phyloP scores from a whole-genome alignment of 2,329 filamentous ascomycete species.

The Curvularia lunata region DNA sequence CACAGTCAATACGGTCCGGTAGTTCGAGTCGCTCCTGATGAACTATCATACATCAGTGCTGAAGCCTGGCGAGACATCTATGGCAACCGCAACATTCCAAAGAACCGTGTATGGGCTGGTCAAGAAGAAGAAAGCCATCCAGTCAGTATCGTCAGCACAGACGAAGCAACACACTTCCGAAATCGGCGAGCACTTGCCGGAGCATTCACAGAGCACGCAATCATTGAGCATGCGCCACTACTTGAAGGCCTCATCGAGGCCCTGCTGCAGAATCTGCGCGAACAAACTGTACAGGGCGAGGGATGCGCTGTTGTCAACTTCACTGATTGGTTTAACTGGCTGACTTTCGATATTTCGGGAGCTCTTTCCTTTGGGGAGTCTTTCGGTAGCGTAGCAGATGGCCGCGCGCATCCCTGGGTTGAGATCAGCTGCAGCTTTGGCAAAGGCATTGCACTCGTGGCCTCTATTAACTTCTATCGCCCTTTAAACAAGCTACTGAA shows the following conservation, averaged over 20 bases:
- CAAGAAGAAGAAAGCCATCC: slow-evolving; percentile 16
- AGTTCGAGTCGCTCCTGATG: slow-evolving; percentile 56
- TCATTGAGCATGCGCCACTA: slow-evolving; percentile 50
- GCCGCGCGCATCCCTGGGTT: slow-evolving; percentile 43
- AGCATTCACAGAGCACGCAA: slow-evolving; percentile 53
- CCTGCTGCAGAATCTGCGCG: slow-evolving; percentile 33
- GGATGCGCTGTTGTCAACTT: slow-evolving; percentile 26
- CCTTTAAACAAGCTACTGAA: slow-evolving; percentile 23
- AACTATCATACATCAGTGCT: slow-evolving; percentile 54
- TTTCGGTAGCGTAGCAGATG: slow-evolving; percentile 32
- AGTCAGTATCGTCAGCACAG: slow-evolving; percentile 18
- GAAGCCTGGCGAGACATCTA: slow-evolving; percentile 55
- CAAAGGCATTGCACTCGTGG: slow-evolving; percentile 28
- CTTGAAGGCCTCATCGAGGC: slow-evolving; percentile 46
- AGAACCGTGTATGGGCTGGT: slow-evolving; percentile 21
- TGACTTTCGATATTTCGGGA: slow-evolving; percentile 40
- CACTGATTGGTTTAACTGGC: slow-evolving; percentile 23
- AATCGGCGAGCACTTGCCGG: slow-evolving; percentile 47
- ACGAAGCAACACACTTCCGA: slow-evolving; percentile 29
- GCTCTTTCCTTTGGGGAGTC: slow-evolving; percentile 60
- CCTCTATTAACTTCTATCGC: slow-evolving; percentile 35
- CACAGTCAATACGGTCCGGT: slow-evolving; percentile 48
- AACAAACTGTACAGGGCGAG: slow-evolving; percentile 16
- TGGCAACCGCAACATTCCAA: slow-evolving; percentile 19
- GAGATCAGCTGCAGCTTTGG: slow-evolving; percentile 33